Base-by-base conservation (phyloP, 352 stramenopile genomes). In the Phytopythium oedochilum region DNA sequence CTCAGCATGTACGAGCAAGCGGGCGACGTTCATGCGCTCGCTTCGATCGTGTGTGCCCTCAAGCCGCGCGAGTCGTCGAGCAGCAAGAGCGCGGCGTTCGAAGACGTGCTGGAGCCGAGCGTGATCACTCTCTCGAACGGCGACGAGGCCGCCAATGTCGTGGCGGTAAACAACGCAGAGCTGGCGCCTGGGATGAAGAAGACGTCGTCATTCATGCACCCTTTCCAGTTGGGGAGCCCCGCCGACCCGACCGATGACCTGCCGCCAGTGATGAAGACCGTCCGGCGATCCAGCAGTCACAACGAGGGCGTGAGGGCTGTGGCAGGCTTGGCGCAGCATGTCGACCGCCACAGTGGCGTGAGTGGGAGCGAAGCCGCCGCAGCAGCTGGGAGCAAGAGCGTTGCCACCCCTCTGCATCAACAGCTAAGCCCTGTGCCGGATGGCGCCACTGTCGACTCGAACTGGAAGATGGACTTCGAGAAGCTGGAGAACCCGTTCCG, bases 1-100 rank as follows among this genome's bases (percentile, higher is more conserved):
- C 60, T 95, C 14, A 53, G 66, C 28, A 87, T 95, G 68, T 94
- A 91, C 57, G 86, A 95, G 55, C 71, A 89, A 14, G 66, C 70
- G 14, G 82, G 85, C 31, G 85, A 95, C 53, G 59, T 95, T 2
- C 78, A 86, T 32, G 72, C 83, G 0, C 61, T 92, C 20, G 85
- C 81, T 25, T 88, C 83, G 1, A 93, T 95, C 42, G 83, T 90
- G 36, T 95, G 83, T 43, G 69, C 75, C 2, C 60, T 95, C 3
- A 68, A 75, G 45, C 67, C 71, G 18, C 69, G 47, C 34, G 73
- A 79, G 22, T 8, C 40, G 40, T 3, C 12, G 8, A 11, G 8
- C 40, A 46, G 22, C 40, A 28, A 46, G 22, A 20, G 0, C 22
- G 0, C 40, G 14, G 12, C 40, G 11, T 1, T 12, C n/a, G 40